Evolutionary conservation across 2,329 filamentous ascomycete genomes (phyloP).

Genomic region (Gnomoniopsis smithogilvyi): DNA sequence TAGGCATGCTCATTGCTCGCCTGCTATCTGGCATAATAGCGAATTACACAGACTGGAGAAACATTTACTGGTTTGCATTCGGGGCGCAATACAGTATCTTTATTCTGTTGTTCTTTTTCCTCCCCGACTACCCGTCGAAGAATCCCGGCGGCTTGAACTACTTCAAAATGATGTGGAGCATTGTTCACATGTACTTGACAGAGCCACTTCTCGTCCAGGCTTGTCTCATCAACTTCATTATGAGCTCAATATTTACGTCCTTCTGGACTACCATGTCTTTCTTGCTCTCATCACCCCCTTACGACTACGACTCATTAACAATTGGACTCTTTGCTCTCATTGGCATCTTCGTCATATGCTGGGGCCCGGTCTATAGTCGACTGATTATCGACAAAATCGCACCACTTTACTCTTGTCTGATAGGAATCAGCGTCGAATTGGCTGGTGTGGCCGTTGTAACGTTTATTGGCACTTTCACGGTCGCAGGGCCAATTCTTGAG

Average conservation of each 20-base stretch:
- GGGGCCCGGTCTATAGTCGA: constrained; percentile 67
- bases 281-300: constrained; percentile 67
- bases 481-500: constrained; percentile 71
- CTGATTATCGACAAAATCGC: constrained; percentile 68
- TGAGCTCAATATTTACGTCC: constrained; percentile 46
- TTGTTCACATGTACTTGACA: constrained; percentile 59
- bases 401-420: constrained; percentile 63
- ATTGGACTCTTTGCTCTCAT: constrained; percentile 80
- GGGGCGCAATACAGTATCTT: constrained; percentile 68
- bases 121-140: constrained; percentile 78
- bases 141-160: constrained; percentile 66
- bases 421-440: constrained; percentile 58
- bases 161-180: constrained; percentile 60
- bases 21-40: constrained; percentile 73
- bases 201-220: constrained; percentile 70
- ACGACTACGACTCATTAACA: constrained; percentile 61
- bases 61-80: constrained; percentile 75
- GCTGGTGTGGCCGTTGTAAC: constrained; percentile 65
- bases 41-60: constrained; percentile 71
- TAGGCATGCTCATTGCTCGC: constrained; percentile 74
- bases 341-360: constrained; percentile 65
- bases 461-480: constrained; percentile 60
- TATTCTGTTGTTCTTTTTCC: constrained; percentile 63
- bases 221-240: constrained; percentile 63
- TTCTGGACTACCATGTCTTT: constrained; percentile 72